These are phyloP conservation scores for Epithemia pelagica DNA, from an alignment of 108 stramenopile genomes.

Conservation along the genomic window DNA sequence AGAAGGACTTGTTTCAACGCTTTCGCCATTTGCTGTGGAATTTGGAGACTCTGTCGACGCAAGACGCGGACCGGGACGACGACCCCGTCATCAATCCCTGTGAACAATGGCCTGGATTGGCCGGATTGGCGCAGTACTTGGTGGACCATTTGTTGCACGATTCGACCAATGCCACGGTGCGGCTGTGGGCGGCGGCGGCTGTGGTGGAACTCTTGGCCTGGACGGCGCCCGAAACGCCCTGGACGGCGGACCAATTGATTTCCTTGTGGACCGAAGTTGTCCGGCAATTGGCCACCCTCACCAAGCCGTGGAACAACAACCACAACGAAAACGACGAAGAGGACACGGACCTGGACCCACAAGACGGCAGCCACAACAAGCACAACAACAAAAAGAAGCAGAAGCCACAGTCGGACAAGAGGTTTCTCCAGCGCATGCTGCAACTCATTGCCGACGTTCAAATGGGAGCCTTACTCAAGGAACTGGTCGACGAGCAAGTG, in stretches of 20 bases:
- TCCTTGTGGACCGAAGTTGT: constrained; percentile 63
- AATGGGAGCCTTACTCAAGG: constrained; percentile 72
- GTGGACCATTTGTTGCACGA: constrained; percentile 39
- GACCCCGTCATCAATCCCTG: neutral
- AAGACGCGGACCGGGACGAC: neutral
- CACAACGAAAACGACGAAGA: no score
- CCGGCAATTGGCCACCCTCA: constrained; percentile 66
- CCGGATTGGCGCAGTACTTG: constrained; percentile 36
- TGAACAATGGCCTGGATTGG: constrained; percentile 49
- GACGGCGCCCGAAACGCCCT: constrained; percentile 80
- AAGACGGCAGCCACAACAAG: neutral
- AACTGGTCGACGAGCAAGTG: constrained; percentile 29
- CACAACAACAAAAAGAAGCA: constrained; percentile 3
- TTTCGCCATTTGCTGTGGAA: constrained; percentile 21
- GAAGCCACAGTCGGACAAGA: constrained; percentile 42
- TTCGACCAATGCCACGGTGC: constrained; percentile 62
- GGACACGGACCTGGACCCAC: constrained; percentile 2
- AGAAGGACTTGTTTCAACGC: constrained; percentile 39
- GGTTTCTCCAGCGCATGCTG: constrained; percentile 51
- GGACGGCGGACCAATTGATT: constrained; percentile 52
- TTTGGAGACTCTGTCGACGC: neutral
- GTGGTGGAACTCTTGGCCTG: constrained; percentile 73
- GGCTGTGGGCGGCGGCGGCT: constrained; percentile 50
- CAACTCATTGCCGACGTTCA: constrained; percentile 70
- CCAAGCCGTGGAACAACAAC: constrained; percentile 26